phyloP scores from a whole-genome alignment of 1,284 basidiomycete species.

The Apiotrichum akiyoshidainum region DNA sequence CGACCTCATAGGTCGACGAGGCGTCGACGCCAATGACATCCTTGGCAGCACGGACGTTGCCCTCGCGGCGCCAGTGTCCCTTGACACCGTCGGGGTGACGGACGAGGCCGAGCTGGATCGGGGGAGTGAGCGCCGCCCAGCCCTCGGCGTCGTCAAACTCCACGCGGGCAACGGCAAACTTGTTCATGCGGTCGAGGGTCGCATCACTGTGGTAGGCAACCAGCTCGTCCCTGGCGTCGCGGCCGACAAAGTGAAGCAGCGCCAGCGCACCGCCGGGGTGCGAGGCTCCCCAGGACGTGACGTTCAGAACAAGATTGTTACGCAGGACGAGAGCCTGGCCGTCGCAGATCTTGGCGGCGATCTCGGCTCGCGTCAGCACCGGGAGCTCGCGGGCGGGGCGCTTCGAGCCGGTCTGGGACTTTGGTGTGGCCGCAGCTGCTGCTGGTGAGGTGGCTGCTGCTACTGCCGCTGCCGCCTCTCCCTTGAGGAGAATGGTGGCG shows the following conservation, averaged over 20 bases:
- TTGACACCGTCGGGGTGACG: conserved; percentile 49
- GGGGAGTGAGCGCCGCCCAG: conserved; percentile 84
- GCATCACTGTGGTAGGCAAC: conserved; percentile 80
- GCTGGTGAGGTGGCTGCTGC: not conserved
- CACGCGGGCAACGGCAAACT: conserved; percentile 73
- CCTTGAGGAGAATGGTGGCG: conserved; percentile 1
- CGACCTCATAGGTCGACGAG: conserved; percentile 8
- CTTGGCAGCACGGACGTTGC: conserved; percentile 30
- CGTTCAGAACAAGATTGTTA: conserved; percentile 69
- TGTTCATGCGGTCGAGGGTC: conserved; percentile 64
- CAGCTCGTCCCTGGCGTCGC: conserved; percentile 92
- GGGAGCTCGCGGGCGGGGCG: conserved; percentile 5
- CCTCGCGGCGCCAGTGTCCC: conserved; percentile 47
- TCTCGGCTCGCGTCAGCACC: conserved; percentile 27
- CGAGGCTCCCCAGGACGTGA: conserved; percentile 74
- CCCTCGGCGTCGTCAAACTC: conserved; percentile 31
- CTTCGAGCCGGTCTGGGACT: not conserved
- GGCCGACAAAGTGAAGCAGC: conserved; percentile 91
- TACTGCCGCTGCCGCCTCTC: not conserved
- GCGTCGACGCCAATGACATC: not conserved
- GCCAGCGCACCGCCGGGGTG: conserved; percentile 90
- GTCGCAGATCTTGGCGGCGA: conserved; percentile 58
- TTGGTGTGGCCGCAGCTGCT: not conserved
- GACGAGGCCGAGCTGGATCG: conserved; percentile 80
- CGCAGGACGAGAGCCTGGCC: conserved; percentile 81